These are phyloP conservation scores for Mycena vitilis DNA, from an alignment of 768 basidiomycete species.

Conservation along the genomic window DNA sequence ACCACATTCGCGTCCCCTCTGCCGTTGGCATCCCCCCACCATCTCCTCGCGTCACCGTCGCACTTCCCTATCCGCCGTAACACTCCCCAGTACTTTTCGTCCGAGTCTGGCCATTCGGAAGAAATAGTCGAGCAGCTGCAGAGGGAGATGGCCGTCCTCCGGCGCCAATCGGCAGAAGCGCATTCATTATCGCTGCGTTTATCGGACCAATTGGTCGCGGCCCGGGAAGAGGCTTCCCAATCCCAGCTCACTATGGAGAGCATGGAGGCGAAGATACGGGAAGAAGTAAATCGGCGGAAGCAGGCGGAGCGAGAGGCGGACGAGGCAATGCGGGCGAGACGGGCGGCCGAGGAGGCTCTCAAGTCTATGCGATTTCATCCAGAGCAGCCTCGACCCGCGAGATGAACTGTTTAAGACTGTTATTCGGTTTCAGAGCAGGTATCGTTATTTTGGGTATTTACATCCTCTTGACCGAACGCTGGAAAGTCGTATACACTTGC, in stretches of 20 bases:
- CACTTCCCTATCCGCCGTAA: not conserved
- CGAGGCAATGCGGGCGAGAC: slow-evolving; percentile 60
- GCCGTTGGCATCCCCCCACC: not conserved
- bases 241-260: slow-evolving; percentile 65
- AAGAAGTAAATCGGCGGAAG: slow-evolving; percentile 66
- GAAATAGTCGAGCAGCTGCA: slow-evolving; percentile 70
- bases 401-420: slow-evolving; percentile 17
- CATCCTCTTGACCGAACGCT: slow-evolving; percentile 2
- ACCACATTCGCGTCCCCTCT: not conserved
- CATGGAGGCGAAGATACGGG: slow-evolving; percentile 69
- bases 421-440: slow-evolving; percentile 7
- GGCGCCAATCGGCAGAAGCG: slow-evolving; percentile 76
- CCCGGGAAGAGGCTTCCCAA: slow-evolving; percentile 69
- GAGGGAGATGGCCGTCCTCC: slow-evolving; percentile 71
- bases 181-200: slow-evolving; percentile 72
- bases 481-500: slow-evolving; percentile 4
- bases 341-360: slow-evolving; percentile 63
- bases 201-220: slow-evolving; percentile 76
- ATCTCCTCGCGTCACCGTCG: not conserved
- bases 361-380: slow-evolving; percentile 46
- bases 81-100: not conserved
- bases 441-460: slow-evolving; percentile 34
- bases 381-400: slow-evolving; percentile 11
- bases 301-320: slow-evolving; percentile 67
- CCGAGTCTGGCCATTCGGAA: slow-evolving; percentile 45